Percentiles rank a stretch among this genome's conserved stretches.
Evolutionary conservation across 2,329 filamentous ascomycete species (phyloP).

Genomic region (Colletotrichum sp.): DNA sequence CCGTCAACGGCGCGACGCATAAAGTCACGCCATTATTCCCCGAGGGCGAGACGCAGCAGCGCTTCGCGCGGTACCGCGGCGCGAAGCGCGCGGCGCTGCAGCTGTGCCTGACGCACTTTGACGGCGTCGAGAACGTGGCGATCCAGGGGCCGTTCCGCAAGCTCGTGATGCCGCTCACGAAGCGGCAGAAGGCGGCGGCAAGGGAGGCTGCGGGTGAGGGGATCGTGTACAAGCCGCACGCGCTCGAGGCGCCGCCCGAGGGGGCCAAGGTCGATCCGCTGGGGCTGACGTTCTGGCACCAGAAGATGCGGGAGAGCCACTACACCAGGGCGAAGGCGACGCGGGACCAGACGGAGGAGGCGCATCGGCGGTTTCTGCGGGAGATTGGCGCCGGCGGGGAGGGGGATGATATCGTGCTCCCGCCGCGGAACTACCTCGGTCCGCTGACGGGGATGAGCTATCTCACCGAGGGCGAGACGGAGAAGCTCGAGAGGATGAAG

Average conservation of each 20-base stretch:
- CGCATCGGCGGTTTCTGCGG: constrained; percentile 19
- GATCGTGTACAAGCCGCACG: constrained; percentile 17
- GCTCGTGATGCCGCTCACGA: constrained; percentile 38
- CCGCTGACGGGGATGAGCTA: constrained; percentile 29
- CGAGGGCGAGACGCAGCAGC: constrained; percentile 24
- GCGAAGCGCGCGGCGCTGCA: constrained; percentile 51
- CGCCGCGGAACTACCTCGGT: constrained; percentile 34
- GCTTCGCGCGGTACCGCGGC: constrained; percentile 43
- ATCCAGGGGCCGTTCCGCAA: constrained; percentile 41
- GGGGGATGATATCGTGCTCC: constrained; percentile 4
- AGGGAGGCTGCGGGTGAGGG: not conserved
- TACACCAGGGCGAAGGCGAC: constrained; percentile 26
- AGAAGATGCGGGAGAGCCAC: constrained; percentile 26
- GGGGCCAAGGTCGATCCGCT: constrained; percentile 30
- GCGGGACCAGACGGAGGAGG: constrained; percentile 25
- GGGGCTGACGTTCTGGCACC: constrained; percentile 33
- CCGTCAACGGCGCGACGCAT: not conserved
- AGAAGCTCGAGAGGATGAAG: constrained; percentile 31
- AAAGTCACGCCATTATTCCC: constrained; percentile 3
- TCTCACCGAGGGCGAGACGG: constrained; percentile 27
- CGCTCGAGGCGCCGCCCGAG: constrained; percentile 1
- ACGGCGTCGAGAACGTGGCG: constrained; percentile 39
- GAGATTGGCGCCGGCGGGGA: not conserved
- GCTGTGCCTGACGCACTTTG: constrained; percentile 42
- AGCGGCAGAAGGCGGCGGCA: constrained; percentile 21